A percentile compares a stretch with the other conserved stretches of the same genome.
Conservation (phyloP, 352 stramenopile genomes). For the Thalassiosira exigua region DNA sequence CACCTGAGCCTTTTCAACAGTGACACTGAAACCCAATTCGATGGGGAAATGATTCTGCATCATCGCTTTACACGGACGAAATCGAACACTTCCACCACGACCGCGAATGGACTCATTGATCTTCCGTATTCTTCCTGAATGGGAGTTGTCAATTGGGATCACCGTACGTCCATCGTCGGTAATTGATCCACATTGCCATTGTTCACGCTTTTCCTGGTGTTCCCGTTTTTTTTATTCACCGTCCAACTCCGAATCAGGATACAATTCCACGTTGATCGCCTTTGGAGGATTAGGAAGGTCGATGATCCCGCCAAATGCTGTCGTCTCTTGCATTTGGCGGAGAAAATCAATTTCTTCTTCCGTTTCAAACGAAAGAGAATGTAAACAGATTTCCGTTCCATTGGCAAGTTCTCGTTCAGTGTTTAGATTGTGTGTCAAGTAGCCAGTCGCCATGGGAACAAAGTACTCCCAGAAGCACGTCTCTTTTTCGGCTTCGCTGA, state of each 20-base stretch:
- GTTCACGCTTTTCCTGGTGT: too few relatives aligned
- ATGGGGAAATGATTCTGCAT: too few relatives aligned
- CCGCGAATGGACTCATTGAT: too few relatives aligned
- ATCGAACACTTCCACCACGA: too few relatives aligned
- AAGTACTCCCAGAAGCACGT: conserved; percentile 41
- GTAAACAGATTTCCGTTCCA: conserved; percentile 10
- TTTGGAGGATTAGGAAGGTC: conserved; percentile 15
- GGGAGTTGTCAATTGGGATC: too few relatives aligned
- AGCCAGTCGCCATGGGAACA: conserved; percentile 8
- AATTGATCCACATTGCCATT: too few relatives aligned
- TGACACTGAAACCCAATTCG: background rate
- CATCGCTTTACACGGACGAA: too few relatives aligned
- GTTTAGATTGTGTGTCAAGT: conserved; percentile 35
- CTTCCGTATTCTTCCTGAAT: too few relatives aligned
- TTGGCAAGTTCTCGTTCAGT: conserved; percentile 15
- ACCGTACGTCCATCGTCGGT: too few relatives aligned
- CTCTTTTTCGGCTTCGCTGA: conserved; percentile 9
- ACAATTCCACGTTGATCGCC: conserved; percentile 37
- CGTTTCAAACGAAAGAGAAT: conserved; percentile 20
- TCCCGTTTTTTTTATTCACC: too few relatives aligned
- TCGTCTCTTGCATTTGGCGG: background rate
- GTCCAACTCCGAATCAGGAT: conserved; percentile 12
- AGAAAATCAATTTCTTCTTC: conserved; percentile 10
- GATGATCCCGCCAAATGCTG: conserved; percentile 7
- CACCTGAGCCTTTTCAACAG: background rate